Evolutionary conservation across 345 rosid species (phyloP).

Genomic region (Dipteronia dyeriana): DNA sequence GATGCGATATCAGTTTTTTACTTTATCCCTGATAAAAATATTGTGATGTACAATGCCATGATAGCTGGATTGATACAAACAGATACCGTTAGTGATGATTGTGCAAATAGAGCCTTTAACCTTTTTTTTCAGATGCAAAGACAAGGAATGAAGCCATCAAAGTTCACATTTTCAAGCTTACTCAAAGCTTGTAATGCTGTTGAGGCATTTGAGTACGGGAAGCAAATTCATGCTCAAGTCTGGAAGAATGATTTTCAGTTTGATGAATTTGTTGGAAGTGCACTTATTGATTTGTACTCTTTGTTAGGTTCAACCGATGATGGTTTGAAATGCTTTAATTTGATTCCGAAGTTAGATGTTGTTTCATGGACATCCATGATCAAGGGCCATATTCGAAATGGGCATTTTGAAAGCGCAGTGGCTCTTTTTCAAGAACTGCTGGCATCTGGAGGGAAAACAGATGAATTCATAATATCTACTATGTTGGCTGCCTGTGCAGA

Average conservation of each 20-base stretch:
- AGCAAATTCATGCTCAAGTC: constrained; percentile 49
- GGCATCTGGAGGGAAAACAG: constrained; percentile 39
- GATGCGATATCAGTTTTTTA: constrained; percentile 36
- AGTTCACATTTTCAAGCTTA: constrained; percentile 50
- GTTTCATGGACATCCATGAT: constrained; percentile 59
- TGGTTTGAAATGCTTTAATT: constrained; percentile 45
- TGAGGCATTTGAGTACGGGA: constrained; percentile 42
- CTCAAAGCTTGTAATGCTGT: constrained; percentile 43
- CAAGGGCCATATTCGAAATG: constrained; percentile 42
- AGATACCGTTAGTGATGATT: constrained; percentile 27
- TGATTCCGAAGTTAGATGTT: constrained; percentile 41
- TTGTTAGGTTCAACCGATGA: constrained; percentile 44
- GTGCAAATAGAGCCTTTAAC: constrained; percentile 36
- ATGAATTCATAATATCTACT: constrained; percentile 51
- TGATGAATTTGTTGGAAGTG: constrained; percentile 54
- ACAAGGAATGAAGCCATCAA: constrained; percentile 41
- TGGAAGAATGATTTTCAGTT: constrained; percentile 48
- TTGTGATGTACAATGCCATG: constrained; percentile 57
- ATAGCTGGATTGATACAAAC: constrained; percentile 44
- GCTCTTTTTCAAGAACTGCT: constrained; percentile 45
- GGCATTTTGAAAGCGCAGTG: constrained; percentile 45
- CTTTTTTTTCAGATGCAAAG: constrained; percentile 49
- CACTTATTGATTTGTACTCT: constrained; percentile 52
- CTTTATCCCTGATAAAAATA: constrained; percentile 42
- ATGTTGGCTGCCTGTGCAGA: constrained; percentile 58